phyloP scores from a whole-genome alignment of 2,329 filamentous ascomycete genomes.

The Xylaria sp. region DNA sequence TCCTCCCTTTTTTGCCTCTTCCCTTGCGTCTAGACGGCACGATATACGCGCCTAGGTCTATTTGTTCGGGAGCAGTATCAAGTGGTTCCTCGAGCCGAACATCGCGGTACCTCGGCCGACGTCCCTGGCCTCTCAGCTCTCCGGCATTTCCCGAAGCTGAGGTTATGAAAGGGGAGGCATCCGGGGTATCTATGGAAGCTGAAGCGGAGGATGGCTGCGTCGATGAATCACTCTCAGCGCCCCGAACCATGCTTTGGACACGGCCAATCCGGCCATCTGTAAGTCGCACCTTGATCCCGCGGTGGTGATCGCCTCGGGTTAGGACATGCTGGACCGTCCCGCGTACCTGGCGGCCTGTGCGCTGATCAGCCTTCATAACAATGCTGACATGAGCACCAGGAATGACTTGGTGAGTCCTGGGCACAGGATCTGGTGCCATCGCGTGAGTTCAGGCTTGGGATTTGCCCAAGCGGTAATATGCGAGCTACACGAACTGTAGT shows the following conservation, averaged over 20 bases:
- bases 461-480: neutral
- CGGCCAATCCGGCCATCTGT: conserved; percentile 73
- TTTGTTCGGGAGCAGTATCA: conserved; percentile 48
- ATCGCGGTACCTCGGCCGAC: conserved; percentile 40
- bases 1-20: conserved; percentile 36
- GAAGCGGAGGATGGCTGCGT: conserved; percentile 13
- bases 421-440: conserved; percentile 43
- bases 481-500: neutral
- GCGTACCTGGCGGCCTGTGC: conserved; percentile 71
- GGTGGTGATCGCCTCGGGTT: conserved; percentile 74
- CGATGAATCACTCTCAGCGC: conserved; percentile 2
- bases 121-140: conserved; percentile 31
- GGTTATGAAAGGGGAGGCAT: neutral
- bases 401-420: conserved; percentile 57
- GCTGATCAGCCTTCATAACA: conserved; percentile 76
- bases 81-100: conserved; percentile 44
- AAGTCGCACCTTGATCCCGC: conserved; percentile 80
- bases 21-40: conserved; percentile 45
- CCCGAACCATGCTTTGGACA: conserved; percentile 65
- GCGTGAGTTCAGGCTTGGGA: neutral
- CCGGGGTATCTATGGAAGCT: conserved; percentile 21
- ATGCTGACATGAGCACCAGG: conserved; percentile 72
- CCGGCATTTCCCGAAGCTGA: conserved; percentile 13
- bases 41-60: conserved; percentile 58
- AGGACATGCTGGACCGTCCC: conserved; percentile 71